phyloP scores from a whole-genome alignment of 305 asterid species.

The Plantago coronopus region DNA sequence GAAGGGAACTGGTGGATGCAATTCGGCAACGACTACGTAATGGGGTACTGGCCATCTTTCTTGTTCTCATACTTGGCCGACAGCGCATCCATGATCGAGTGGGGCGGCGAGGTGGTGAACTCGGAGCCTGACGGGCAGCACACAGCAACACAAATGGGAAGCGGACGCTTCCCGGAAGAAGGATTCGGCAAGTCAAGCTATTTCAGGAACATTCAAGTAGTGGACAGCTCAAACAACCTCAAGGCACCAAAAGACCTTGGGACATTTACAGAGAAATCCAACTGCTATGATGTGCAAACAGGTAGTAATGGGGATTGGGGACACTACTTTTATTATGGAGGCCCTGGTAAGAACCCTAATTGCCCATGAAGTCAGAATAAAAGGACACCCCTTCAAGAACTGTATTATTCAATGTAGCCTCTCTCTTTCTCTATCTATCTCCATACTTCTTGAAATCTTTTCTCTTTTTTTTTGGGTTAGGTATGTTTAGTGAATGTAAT shows the following conservation, averaged over 20 bases:
- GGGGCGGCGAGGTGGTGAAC: constrained; percentile 89
- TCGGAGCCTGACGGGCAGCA: constrained; percentile 64
- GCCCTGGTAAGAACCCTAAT: constrained; percentile 77
- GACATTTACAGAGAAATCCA: constrained; percentile 66
- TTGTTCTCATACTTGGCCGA: constrained; percentile 67
- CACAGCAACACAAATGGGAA: constrained; percentile 83
- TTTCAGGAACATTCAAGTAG: constrained; percentile 73
- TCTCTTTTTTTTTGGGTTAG: constrained; percentile 31
- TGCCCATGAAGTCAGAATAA: constrained; percentile 41
- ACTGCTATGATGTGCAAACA: constrained; percentile 65
- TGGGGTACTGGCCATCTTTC: constrained; percentile 87
- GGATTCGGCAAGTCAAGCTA: constrained; percentile 81
- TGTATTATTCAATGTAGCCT: constrained; percentile 44
- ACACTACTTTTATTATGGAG: constrained; percentile 72
- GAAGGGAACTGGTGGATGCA: constrained; percentile 96
- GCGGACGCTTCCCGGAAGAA: constrained; percentile 79
- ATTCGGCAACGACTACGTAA: constrained; percentile 58
- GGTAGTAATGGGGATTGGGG: constrained; percentile 76
- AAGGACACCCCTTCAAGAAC: constrained; percentile 12
- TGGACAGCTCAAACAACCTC: constrained; percentile 76
- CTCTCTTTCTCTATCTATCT: constrained; percentile 12
- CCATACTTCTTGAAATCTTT: constrained; percentile 6
- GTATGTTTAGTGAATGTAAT: constrained; percentile 27
- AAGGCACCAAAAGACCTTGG: constrained; percentile 63
- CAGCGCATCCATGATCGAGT: constrained; percentile 71